Evolutionary conservation across 2,329 filamentous ascomycete genomes (phyloP), one percentile per base, ranked within the genome.

Genomic region (Leptographium procerum): DNA sequence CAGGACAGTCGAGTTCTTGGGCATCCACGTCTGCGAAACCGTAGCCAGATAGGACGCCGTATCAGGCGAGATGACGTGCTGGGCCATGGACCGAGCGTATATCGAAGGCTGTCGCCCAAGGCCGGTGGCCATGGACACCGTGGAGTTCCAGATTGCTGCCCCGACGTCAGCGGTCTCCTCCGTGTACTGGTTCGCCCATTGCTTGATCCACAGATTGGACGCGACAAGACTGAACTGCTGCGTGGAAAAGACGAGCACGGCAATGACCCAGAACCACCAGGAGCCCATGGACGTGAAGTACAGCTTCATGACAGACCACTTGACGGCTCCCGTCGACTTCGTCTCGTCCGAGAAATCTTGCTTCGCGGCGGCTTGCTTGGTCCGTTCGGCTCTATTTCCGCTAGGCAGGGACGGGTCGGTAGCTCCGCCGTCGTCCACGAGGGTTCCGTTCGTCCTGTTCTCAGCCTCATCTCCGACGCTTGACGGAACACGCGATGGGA

Each of bases 281-380:
- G 86, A 80, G n/a, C 94, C 94, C 94, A 99, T 99, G 63, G 91
- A 83, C 60, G 73, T 75, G 22, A 99, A 80, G 69, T 99, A 99
- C 68, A 95, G 83, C 61, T 84, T 76, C 66, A 99, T 87, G 56
- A 96, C 91, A 26, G 83, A 80, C 79, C 90, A 86, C 70, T 96
- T 94, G 65, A 99, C 90, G 47, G 91, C 86, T 31, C 94, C 94
- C 52, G 82, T 84, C 9, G 89, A 86, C 72, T 95, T 97, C 48
- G 79, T 79, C 70, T 99, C 94, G 54, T 84, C 78, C 76, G 83
- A 79, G 2, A 79, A 77, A 61, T 81, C 76, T 47, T 74, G 72
- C 65, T 77, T 78, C 64, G 76, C 74, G 59, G 69, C 69, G 51
- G 73, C 72, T 53, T 81, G 74, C 52, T 81, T 74, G 70, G 96